Evolutionary conservation across 768 basidiomycete genomes (phyloP).

Genomic region (Daedaleopsis sinensis): DNA sequence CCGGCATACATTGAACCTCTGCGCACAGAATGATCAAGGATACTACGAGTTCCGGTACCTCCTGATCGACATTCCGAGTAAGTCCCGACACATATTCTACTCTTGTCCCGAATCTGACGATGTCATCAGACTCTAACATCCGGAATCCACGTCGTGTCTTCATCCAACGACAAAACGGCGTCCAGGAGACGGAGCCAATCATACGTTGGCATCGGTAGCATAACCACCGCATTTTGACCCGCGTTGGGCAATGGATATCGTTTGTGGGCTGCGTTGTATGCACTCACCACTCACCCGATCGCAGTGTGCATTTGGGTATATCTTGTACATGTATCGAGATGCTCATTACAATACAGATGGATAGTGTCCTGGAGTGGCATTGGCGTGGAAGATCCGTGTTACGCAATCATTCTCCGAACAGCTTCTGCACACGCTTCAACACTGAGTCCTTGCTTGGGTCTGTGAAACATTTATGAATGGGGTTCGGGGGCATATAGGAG

Average conservation of each 20-base stretch:
- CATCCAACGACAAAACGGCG: constrained; percentile 66
- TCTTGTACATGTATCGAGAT: constrained; percentile 18
- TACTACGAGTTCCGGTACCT: constrained; percentile 80
- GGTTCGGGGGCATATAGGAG: constrained; percentile 12
- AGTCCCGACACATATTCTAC: constrained; percentile 35
- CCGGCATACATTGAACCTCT: background rate
- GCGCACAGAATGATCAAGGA: constrained; percentile 66
- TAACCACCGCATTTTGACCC: constrained; percentile 6
- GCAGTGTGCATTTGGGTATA: constrained; percentile 7
- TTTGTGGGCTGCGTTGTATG: background rate
- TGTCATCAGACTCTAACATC: constrained; percentile 56
- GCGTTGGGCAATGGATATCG: background rate
- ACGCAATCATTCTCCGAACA: constrained; percentile 79
- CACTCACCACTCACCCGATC: constrained; percentile 13
- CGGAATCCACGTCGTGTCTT: constrained; percentile 68
- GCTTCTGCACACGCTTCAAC: constrained; percentile 94
- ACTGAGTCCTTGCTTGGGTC: constrained; percentile 97
- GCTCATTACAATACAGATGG: constrained; percentile 16
- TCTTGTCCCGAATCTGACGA: constrained; percentile 29
- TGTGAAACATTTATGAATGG: constrained; percentile 36
- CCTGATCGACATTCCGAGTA: constrained; percentile 80
- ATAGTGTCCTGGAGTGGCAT: constrained; percentile 5
- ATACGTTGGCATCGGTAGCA: constrained; percentile 61
- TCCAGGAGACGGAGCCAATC: constrained; percentile 71
- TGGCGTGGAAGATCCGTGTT: background rate